Evolutionary conservation across 225 moss, liverwort and hornwort species (phyloP).

Genomic region (Anthoceros angustus): DNA sequence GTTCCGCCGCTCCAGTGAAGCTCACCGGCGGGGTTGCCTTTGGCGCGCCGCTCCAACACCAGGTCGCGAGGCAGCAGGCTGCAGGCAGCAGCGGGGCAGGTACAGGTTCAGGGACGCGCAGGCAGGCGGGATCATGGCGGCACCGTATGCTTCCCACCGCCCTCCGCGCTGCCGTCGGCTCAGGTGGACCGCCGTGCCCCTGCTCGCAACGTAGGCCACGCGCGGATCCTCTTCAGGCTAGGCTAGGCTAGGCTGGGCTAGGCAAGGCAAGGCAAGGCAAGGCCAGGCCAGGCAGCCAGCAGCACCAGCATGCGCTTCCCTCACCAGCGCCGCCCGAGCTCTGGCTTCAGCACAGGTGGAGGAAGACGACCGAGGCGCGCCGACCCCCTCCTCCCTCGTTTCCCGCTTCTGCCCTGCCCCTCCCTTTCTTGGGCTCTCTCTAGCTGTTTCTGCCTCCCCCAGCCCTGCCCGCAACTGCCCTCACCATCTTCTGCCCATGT

Average conservation of each 20-base stretch:
- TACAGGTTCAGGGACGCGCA: too few relatives aligned
- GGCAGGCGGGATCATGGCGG: too few relatives aligned
- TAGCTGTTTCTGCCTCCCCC: neutral
- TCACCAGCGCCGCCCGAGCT: neutral
- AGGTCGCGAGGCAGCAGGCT: too few relatives aligned
- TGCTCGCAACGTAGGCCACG: too few relatives aligned
- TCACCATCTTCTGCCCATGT: neutral
- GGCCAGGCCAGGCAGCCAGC: too few relatives aligned
- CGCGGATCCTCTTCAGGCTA: neutral
- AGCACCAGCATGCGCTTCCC: neutral
- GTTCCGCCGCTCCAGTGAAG: too few relatives aligned
- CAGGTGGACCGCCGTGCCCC: too few relatives aligned
- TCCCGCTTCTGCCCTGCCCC: neutral
- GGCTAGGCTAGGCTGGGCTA: neutral
- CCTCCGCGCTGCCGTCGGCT: too few relatives aligned
- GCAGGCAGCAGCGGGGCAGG: too few relatives aligned
- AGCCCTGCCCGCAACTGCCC: neutral
- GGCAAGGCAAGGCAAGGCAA: neutral
- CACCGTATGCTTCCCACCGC: too few relatives aligned
- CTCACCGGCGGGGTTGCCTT: too few relatives aligned
- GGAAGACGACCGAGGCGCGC: neutral
- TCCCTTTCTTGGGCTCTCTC: constrained; percentile 1
- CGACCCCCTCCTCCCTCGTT: neutral
- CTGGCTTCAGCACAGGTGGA: neutral
- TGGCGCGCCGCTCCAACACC: too few relatives aligned